phyloP scores from a whole-genome alignment of 176 grass and related monocot genomes.

The Ananas comosus region DNA sequence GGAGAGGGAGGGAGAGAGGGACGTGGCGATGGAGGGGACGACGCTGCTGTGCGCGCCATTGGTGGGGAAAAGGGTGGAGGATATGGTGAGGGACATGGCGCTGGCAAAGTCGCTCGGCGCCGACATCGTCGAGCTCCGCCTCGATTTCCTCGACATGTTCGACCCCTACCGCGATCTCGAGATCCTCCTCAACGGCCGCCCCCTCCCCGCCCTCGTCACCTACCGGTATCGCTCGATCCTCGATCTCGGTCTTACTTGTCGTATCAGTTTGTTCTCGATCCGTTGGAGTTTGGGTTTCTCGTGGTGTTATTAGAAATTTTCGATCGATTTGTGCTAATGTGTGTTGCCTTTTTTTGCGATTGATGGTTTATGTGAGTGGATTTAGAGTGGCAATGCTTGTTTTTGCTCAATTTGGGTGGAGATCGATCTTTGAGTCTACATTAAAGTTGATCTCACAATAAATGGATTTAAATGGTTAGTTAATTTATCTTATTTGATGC shows the following conservation, averaged over 20 bases:
- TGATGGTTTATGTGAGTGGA: too few species aligned
- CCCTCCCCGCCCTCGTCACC: slow-evolving; percentile 79
- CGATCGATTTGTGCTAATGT: too few species aligned
- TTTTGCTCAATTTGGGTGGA: too few species aligned
- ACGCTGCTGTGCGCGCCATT: slow-evolving; percentile 75
- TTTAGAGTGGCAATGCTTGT: too few species aligned
- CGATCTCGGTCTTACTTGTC: neutral
- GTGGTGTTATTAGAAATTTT: too few species aligned
- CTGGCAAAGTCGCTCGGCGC: slow-evolving; percentile 58
- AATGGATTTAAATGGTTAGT: too few species aligned
- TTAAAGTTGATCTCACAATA: too few species aligned
- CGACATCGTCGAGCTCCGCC: slow-evolving; percentile 77
- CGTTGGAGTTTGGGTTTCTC: too few species aligned
- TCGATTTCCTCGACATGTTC: slow-evolving; percentile 60
- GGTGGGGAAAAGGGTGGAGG: slow-evolving; percentile 50
- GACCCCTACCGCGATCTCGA: slow-evolving; percentile 56
- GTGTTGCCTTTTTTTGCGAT: too few species aligned
- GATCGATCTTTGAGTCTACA: too few species aligned
- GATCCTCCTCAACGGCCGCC: slow-evolving; percentile 49
- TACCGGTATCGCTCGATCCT: slow-evolving; percentile 40
- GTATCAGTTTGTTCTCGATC: neutral
- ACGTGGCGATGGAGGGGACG: slow-evolving; percentile 21
- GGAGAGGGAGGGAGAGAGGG: neutral
- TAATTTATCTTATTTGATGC: too few species aligned
- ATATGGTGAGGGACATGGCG: slow-evolving; percentile 53